These are phyloP conservation scores for Eimeria brunetti DNA, from an alignment of 169 alveolate genomes.

Conservation along the genomic window DNA sequence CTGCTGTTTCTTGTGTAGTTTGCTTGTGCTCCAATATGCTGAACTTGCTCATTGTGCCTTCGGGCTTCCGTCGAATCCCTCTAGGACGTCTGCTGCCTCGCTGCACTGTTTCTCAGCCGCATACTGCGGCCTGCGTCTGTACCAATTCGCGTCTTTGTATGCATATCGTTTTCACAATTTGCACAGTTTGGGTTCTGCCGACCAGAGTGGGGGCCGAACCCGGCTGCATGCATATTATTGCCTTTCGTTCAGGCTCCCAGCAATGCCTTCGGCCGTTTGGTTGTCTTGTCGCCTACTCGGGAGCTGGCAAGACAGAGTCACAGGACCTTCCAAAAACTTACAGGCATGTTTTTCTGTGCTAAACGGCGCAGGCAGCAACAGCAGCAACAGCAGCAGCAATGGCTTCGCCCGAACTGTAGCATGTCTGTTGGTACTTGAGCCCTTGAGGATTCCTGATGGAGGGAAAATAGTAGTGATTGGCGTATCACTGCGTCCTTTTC, in stretches of 20 bases:
- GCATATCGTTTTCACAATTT: not conserved
- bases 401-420: not conserved
- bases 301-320: conserved; percentile 81
- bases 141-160: not conserved
- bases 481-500: not conserved
- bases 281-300: conserved; percentile 81
- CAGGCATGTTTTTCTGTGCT: conserved; percentile 19
- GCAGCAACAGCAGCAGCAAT: not conserved
- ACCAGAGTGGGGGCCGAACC: not conserved
- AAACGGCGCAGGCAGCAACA: not conserved
- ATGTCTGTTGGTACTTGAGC: not conserved
- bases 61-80: not conserved
- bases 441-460: not conserved
- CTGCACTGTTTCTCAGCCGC: not conserved
- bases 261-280: conserved; percentile 54
- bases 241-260: conserved; percentile 67
- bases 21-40: not conserved
- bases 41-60: not conserved
- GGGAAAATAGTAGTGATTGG: not conserved
- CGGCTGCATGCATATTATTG: not conserved
- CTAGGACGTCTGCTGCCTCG: too few species aligned
- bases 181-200: not conserved
- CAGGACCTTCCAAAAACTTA: conserved; percentile 67
- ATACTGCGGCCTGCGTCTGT: not conserved
- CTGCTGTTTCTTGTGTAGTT: not conserved